Percentiles rank a stretch among this genome's conserved stretches.
phyloP scores from a whole-genome alignment of 2,329 filamentous ascomycete species.

The Phyllosticta citribraziliensis region DNA sequence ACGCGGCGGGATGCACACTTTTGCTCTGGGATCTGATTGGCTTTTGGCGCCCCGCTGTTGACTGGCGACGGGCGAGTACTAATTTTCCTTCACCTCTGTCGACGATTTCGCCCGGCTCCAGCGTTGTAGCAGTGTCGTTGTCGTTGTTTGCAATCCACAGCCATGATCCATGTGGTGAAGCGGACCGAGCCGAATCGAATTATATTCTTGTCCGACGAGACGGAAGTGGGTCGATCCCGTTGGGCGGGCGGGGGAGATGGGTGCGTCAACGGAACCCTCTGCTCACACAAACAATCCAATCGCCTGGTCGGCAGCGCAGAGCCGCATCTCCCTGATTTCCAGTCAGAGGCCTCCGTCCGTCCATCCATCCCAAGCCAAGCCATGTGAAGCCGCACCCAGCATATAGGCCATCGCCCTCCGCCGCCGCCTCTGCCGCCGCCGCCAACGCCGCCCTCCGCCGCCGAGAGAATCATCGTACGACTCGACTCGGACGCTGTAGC shows the following conservation, averaged over 20 bases:
- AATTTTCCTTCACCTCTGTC: too few species aligned
- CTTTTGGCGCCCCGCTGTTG: too few species aligned
- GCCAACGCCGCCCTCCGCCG: background rate
- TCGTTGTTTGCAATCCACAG: background rate
- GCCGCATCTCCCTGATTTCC: constrained; percentile 3
- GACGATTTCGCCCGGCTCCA: too few species aligned
- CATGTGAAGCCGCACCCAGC: constrained; percentile 3
- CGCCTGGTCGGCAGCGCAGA: constrained; percentile 6
- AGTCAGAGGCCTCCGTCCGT: background rate
- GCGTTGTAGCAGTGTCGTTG: too few species aligned
- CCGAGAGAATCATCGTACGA: too few species aligned
- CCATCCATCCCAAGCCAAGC: background rate
- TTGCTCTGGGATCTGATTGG: too few species aligned
- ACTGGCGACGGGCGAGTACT: too few species aligned
- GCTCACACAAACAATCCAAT: background rate
- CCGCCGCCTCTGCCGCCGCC: background rate
- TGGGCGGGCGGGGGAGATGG: background rate
- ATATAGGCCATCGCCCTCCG: background rate
- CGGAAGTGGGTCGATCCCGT: background rate
- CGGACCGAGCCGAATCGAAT: background rate
- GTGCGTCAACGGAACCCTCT: background rate
- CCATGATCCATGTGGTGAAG: background rate
- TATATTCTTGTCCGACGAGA: background rate
- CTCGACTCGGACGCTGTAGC: background rate
- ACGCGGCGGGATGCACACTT: too few species aligned